These are phyloP conservation scores for Vitis rupestris DNA, from an alignment of 164 flowering plant species.

Conservation along the genomic window DNA sequence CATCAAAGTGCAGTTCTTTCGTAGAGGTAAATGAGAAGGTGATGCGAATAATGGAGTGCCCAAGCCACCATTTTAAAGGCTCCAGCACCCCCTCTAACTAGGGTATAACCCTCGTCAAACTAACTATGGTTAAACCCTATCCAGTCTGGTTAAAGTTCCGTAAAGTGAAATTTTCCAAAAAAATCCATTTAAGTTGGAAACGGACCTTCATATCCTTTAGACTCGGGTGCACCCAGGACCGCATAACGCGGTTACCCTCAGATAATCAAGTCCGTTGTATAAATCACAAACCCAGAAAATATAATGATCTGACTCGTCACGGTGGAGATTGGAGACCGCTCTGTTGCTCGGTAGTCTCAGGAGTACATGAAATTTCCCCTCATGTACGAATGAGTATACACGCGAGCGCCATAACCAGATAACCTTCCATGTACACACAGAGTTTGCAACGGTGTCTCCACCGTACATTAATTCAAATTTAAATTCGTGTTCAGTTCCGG, in stretches of 20 bases:
- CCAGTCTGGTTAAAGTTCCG: background rate
- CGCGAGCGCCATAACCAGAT: background rate
- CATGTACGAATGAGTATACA: background rate
- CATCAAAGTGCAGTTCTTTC: conserved; percentile 21
- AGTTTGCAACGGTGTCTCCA: background rate
- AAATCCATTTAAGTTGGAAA: conserved; percentile 1
- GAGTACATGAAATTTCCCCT: background rate
- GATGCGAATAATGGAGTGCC: conserved; percentile 9
- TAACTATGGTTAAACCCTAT: conserved; percentile 33
- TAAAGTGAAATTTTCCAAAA: conserved; percentile 14
- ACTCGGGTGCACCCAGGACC: background rate
- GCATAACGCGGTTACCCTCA: no score
- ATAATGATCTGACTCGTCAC: no score
- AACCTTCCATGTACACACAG: conserved; percentile 1
- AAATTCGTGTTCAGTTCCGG: conserved; percentile 12
- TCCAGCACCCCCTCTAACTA: conserved; percentile 12
- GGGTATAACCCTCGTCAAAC: background rate
- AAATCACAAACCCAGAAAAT: no score
- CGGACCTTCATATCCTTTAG: background rate
- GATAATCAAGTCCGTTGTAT: no score
- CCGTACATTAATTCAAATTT: conserved; percentile 4
- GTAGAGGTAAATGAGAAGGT: background rate
- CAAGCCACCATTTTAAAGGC: conserved; percentile 21
- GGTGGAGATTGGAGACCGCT: no score
- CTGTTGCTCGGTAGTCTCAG: background rate